Base-by-base conservation (phyloP, 2,329 filamentous ascomycete genomes). In the Fulvia fulva region DNA sequence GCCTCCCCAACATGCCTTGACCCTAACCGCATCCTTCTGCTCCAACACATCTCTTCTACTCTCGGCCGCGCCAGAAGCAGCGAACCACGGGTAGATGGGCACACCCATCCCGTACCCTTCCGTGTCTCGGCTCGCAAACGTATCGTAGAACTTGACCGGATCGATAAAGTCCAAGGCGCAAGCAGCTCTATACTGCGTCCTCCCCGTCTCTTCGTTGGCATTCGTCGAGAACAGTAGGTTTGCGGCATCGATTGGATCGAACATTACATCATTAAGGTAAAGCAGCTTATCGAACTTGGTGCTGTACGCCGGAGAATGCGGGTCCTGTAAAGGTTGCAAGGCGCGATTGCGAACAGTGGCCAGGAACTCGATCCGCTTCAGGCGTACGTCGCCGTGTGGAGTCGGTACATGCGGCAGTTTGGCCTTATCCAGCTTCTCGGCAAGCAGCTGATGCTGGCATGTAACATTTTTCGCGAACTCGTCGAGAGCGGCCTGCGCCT, bases 1-100 rank as follows among this genome's bases (percentile, higher is more conserved):
- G 22, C 89, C 89, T 53, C 87, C 87, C 89, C 88, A 91, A 73
- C 89, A 91, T 63, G 85, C 86, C 65, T 81, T 83, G 1, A 91
- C 88, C 8, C 84, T 81, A 1, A 91, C 87, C 0, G 87, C 83
- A 63, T 87, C 84, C 37, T 71, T 80, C 56, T 84, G 82, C 0
- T 75, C 76, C 1, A 89, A 71, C 19, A 90, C 85, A 68, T 88
- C 87, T 4, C 78, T 76, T 46, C 87, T 79, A 74, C 74, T 78
- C n/a, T 66, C 69, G 0, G 76, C 83, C 14, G 80, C 71, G 1
- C 82, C 82, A 1, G 74, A 76, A 47, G 70, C 73, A 4, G 83
- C 80, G 71, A 89, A 88, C 74, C 85, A 88, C 0, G 88, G 88
- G 71, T 83, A 91, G 59, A 87, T 82, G 1, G 85, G 83, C 43